Evolutionary conservation across 225 moss, liverwort and hornwort genomes (phyloP).

Genomic region (Ulota crispa): DNA sequence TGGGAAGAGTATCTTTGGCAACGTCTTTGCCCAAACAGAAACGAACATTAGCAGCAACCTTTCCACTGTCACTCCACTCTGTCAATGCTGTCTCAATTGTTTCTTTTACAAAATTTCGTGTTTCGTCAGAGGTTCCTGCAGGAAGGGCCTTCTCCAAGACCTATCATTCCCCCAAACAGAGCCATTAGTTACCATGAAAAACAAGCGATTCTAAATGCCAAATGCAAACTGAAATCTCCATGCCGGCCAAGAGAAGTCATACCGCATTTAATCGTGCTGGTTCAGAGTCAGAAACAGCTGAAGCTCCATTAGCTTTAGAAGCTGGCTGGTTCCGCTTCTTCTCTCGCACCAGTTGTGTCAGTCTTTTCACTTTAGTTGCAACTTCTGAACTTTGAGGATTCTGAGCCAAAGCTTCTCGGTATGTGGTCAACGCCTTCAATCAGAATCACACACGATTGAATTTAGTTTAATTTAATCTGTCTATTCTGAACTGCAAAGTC

Average conservation of each 20-base stretch:
- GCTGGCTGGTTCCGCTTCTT: conserved; percentile 69
- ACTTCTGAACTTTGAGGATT: conserved; percentile 89
- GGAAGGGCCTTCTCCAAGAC: conserved; percentile 57
- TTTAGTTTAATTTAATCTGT: neutral
- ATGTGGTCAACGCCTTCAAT: conserved; percentile 77
- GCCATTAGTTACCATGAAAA: conserved; percentile 2
- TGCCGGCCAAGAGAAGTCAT: conserved; percentile 16
- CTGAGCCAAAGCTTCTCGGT: conserved; percentile 70
- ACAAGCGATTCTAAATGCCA: neutral
- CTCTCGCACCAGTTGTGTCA: conserved; percentile 85
- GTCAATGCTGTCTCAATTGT: conserved; percentile 69
- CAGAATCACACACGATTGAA: neutral
- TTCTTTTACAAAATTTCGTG: conserved; percentile 66
- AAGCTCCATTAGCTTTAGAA: conserved; percentile 63
- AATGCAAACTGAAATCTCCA: conserved; percentile 10
- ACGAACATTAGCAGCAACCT: conserved; percentile 77
- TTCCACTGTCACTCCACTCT: conserved; percentile 77
- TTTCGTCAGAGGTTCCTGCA: conserved; percentile 57
- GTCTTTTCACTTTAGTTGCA: conserved; percentile 75
- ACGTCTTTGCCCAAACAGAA: conserved; percentile 63
- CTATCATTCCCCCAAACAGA: conserved; percentile 25
- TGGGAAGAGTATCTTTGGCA: conserved; percentile 62
- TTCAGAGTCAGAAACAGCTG: conserved; percentile 54
- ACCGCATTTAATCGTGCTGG: conserved; percentile 70
- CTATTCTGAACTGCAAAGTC: neutral